These are phyloP conservation scores for Fusarium denticulatum DNA, from an alignment of 2,329 filamentous ascomycete genomes.

Conservation along the genomic window DNA sequence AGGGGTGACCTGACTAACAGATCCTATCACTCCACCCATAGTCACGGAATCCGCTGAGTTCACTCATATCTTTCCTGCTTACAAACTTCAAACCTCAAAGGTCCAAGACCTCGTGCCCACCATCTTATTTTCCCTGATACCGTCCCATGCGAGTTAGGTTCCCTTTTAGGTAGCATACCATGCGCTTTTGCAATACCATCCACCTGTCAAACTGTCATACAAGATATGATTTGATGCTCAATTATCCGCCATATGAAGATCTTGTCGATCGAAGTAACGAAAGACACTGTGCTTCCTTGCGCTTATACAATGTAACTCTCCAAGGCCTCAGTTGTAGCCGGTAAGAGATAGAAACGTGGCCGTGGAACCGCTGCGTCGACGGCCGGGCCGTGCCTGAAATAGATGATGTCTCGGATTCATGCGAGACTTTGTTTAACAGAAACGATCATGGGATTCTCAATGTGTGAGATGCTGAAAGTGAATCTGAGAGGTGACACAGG, in stretches of 20 bases:
- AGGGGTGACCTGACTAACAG: slow-evolving; percentile 31
- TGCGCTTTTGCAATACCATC: not conserved
- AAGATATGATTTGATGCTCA: slow-evolving; percentile 7
- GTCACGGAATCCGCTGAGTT: slow-evolving; percentile 27
- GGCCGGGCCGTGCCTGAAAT: slow-evolving; percentile 12
- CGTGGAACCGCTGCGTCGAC: slow-evolving; percentile 16
- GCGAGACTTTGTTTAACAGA: slow-evolving; percentile 9
- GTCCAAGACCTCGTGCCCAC: slow-evolving; percentile 13
- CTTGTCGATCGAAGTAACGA: slow-evolving; percentile 22
- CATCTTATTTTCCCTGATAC: slow-evolving; percentile 1
- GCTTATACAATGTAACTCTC: slow-evolving; percentile 3
- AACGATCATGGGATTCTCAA: not conserved
- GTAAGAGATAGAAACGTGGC: slow-evolving; percentile 25
- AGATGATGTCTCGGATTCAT: slow-evolving; percentile 9
- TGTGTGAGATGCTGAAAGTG: not conserved
- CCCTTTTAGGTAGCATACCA: not conserved
- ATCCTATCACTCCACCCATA: slow-evolving; percentile 29
- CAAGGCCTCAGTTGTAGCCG: not conserved
- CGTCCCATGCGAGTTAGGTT: not conserved
- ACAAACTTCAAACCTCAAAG: not conserved
- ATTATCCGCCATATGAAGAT: slow-evolving; percentile 30
- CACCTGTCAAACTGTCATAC: not conserved
- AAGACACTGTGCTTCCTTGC: slow-evolving; percentile 11
- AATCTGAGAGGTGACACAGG: slow-evolving; percentile 10
- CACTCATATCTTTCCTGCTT: slow-evolving; percentile 13